Percentiles rank a stretch among this genome's conserved stretches.
phyloP scores from a whole-genome alignment of 2,329 filamentous ascomycete genomes.

The Aspergillus clavatus region DNA sequence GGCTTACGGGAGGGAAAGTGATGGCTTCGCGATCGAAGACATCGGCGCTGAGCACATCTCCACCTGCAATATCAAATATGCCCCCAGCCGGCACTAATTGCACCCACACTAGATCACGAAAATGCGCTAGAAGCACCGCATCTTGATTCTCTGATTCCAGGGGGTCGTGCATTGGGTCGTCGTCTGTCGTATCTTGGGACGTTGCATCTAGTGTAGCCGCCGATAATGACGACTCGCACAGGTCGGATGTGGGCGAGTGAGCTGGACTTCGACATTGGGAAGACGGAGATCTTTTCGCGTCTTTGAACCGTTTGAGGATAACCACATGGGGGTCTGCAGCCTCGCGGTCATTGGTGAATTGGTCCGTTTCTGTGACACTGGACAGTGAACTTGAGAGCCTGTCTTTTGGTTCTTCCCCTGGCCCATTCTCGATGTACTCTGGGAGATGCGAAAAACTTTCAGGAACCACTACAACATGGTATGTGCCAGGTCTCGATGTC shows the following conservation, averaged over 20 bases:
- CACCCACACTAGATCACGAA: slow-evolving; percentile 39
- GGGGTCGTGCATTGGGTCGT: slow-evolving; percentile 5
- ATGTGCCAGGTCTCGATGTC: slow-evolving; percentile 49
- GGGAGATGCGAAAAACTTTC: slow-evolving; percentile 50
- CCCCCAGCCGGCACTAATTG: slow-evolving; percentile 32
- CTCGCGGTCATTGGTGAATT: slow-evolving; percentile 16
- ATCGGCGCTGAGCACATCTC: slow-evolving; percentile 32
- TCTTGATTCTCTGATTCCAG: slow-evolving; percentile 27
- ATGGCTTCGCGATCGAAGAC: slow-evolving; percentile 46
- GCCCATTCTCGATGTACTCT: slow-evolving; percentile 43
- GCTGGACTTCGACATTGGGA: slow-evolving; percentile 27
- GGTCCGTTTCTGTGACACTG: slow-evolving; percentile 27
- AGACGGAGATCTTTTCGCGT: slow-evolving; percentile 33
- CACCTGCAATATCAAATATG: slow-evolving; percentile 16
- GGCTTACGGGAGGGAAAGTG: slow-evolving; percentile 48
- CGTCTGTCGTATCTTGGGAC: slow-evolving; percentile 20
- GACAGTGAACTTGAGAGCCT: slow-evolving; percentile 24
- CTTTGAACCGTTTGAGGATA: slow-evolving; percentile 49
- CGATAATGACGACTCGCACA: slow-evolving; percentile 24
- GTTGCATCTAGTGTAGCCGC: slow-evolving; percentile 21
- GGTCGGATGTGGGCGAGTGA: slow-evolving; percentile 34
- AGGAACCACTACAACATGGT: slow-evolving; percentile 52
- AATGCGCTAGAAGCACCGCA: slow-evolving; percentile 34
- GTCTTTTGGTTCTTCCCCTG: slow-evolving; percentile 19
- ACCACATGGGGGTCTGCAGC: slow-evolving; percentile 46